phyloP scores from a whole-genome alignment of 805 yeast genomes.

The Ogataea thermomethanolica region DNA sequence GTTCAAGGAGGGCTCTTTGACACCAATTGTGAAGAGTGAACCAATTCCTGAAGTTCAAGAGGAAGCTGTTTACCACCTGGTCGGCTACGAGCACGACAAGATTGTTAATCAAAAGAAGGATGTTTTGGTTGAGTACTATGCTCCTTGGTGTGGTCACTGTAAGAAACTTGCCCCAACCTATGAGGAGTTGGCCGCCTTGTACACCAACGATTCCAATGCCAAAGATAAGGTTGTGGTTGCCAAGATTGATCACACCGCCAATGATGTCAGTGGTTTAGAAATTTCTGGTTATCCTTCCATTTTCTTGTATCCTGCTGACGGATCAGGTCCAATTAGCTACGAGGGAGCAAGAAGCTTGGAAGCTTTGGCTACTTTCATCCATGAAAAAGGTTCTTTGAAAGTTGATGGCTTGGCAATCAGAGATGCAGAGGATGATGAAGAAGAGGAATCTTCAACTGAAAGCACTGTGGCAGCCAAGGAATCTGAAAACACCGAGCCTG shows the following conservation, averaged over 20 bases:
- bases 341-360: slow-evolving; percentile 73
- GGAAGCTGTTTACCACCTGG: slow-evolving; percentile 63
- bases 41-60: slow-evolving; percentile 82
- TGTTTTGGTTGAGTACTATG: slow-evolving; percentile 85
- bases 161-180: slow-evolving; percentile 84
- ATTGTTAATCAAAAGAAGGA: slow-evolving; percentile 63
- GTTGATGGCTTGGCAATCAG: slow-evolving; percentile 50
- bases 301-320: slow-evolving; percentile 83
- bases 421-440: slow-evolving; percentile 26
- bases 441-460: too few relatives aligned
- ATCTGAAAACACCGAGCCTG: slow-evolving; percentile 70
- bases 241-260: slow-evolving; percentile 82
- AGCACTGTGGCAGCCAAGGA: too few relatives aligned
- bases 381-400: slow-evolving; percentile 59
- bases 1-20: slow-evolving; percentile 60
- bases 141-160: slow-evolving; percentile 98
- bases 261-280: slow-evolving; percentile 74
- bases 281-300: slow-evolving; percentile 92
- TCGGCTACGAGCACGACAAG: slow-evolving; percentile 77
- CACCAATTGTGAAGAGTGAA: slow-evolving; percentile 79
- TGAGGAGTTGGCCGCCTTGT: slow-evolving; percentile 79
- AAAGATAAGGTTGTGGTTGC: slow-evolving; percentile 67
- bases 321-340: slow-evolving; percentile 61
- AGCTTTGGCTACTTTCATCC: slow-evolving; percentile 64
- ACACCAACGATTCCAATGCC: slow-evolving; percentile 46